Evolutionary conservation across 1,284 basidiomycete genomes (phyloP), one percentile per base, ranked within the genome.

Genomic region (Omphalotus olearius): DNA sequence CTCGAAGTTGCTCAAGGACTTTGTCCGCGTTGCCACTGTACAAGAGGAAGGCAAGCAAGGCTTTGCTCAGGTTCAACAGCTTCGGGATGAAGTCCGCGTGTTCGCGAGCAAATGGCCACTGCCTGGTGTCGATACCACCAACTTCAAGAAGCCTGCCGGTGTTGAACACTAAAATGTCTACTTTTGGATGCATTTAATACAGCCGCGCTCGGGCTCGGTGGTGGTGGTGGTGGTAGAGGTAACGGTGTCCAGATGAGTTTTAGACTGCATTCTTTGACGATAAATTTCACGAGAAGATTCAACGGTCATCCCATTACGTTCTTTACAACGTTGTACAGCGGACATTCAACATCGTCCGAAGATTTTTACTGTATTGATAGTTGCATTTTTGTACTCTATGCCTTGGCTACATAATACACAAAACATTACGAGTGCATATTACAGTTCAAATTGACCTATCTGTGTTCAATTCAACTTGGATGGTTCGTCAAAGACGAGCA

Each of bases 1-100:
- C 47, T 83, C 83, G 58, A 99, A 98, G 80, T 75, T 97, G 58
- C 81, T 99, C 57, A 95, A 95, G 78, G 96, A 98, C 80, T 99
- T 99, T 65, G 82, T 95, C 60, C 83, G 86, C 56, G 85, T 86
- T 40, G 93, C 92, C 44, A 87, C 85, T 30, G 75, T 73, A 23
- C 79, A 83, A 58, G 77, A 81, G 59, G 88, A 82, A 60, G 83
- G 82, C 58, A 82, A 89, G 66, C 77, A 83, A 58, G 89, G 91
- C 28, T 79, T 77, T 50, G 70, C 79, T 61, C 74, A 84, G 65
- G 91, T 98, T 48, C 77, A 77, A 64, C 73, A 83, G 60, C 80
- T 96, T 53, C 72, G 81, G 43, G 72, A 77, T 43, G 92, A 95
- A 60, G 93, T 96, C 30, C 71, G 78, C 57, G 74, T 60, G 50